These are phyloP conservation scores for Podaxis sp. DNA, from an alignment of 768 basidiomycete genomes.

Conservation along the genomic window DNA sequence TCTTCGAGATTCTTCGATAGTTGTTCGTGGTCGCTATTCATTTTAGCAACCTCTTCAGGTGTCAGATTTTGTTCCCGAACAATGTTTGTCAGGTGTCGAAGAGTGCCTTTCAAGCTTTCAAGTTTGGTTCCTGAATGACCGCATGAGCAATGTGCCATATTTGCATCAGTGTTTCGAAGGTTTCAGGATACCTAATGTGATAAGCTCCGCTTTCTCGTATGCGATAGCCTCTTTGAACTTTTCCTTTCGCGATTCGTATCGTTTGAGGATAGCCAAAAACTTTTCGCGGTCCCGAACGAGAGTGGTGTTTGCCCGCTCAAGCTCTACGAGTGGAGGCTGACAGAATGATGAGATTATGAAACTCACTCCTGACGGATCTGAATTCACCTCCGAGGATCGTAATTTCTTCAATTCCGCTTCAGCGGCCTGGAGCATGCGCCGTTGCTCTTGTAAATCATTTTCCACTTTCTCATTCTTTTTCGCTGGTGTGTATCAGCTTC, in stretches of 20 bases:
- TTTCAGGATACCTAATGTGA: constrained; percentile 44
- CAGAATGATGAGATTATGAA: constrained; percentile 5
- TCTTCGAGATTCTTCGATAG: constrained; percentile 73
- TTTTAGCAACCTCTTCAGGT: constrained; percentile 85
- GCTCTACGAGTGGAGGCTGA: constrained; percentile 62
- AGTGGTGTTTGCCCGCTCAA: constrained; percentile 59
- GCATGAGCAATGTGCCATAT: neutral
- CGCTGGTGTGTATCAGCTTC: constrained; percentile 35
- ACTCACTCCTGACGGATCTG: neutral
- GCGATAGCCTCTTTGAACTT: constrained; percentile 66
- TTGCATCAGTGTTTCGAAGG: neutral
- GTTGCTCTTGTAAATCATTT: constrained; percentile 59
- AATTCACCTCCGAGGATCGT: constrained; percentile 56
- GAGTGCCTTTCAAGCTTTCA: constrained; percentile 62
- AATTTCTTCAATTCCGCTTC: constrained; percentile 57
- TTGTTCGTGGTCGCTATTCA: constrained; percentile 88
- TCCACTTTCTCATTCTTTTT: constrained; percentile 72
- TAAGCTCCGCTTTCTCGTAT: constrained; percentile 64
- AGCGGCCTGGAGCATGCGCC: constrained; percentile 41
- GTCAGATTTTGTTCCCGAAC: constrained; percentile 88
- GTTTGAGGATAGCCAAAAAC: constrained; percentile 70
- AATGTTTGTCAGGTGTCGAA: constrained; percentile 56
- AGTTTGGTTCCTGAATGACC: constrained; percentile 51
- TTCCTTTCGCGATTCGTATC: constrained; percentile 67
- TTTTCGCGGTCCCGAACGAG: constrained; percentile 76